These are phyloP conservation scores for Ceriops decandra DNA, from an alignment of 345 rosid genomes.

Conservation along the genomic window DNA sequence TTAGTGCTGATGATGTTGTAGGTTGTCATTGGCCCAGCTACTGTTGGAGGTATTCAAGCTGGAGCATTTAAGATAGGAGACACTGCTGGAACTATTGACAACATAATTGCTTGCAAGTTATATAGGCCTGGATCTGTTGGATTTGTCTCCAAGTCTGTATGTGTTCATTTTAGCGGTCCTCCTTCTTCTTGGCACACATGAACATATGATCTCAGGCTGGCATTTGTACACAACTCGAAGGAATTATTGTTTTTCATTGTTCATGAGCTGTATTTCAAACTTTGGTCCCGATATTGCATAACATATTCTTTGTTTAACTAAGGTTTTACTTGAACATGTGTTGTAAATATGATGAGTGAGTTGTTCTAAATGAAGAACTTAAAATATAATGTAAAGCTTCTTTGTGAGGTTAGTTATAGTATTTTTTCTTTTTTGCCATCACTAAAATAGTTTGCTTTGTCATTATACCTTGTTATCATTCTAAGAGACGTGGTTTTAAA, in stretches of 20 bases:
- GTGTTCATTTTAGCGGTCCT: slow-evolving; percentile 23
- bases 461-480: not conserved
- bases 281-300: not conserved
- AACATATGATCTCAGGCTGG: not conserved
- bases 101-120: slow-evolving; percentile 82
- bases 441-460: not conserved
- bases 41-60: slow-evolving; percentile 97
- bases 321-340: not conserved
- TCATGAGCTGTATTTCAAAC: not conserved
- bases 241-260: not conserved
- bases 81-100: slow-evolving; percentile 97
- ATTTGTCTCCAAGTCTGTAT: slow-evolving; percentile 95
- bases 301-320: not conserved
- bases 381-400: not conserved
- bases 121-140: slow-evolving; percentile 99
- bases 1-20: slow-evolving; percentile 29
- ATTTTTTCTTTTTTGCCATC: not conserved
- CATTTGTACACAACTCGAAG: not conserved
- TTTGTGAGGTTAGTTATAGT: not conserved
- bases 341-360: not conserved
- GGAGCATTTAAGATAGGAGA: slow-evolving; percentile 99
- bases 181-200: slow-evolving; percentile 5
- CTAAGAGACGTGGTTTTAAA: not conserved
- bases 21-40: slow-evolving; percentile 99
- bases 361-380: not conserved